Evolutionary conservation across 768 basidiomycete species (phyloP).

Genomic region (Boletus subcaerulescens): DNA sequence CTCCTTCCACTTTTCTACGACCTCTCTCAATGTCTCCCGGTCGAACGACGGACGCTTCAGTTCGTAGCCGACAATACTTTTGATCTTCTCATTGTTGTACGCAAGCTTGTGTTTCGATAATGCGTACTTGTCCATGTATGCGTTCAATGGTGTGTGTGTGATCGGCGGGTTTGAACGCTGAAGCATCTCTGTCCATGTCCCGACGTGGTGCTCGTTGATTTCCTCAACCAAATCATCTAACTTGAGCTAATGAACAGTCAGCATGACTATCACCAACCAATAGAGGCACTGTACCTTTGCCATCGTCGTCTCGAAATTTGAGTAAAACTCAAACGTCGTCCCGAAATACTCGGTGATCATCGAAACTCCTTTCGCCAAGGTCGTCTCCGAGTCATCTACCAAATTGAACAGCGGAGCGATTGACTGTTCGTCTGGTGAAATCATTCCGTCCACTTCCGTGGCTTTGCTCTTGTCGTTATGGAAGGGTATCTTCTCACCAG

Average conservation of each 20-base stretch:
- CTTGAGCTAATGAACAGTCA: conserved; percentile 43
- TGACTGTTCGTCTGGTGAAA: conserved; percentile 52
- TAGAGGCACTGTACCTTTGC: conserved; percentile 49
- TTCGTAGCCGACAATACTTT: conserved; percentile 66
- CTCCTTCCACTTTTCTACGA: conserved; percentile 77
- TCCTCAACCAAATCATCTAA: conserved; percentile 74
- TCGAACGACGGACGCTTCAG: conserved; percentile 61
- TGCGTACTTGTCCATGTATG: conserved; percentile 75
- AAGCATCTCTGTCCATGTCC: conserved; percentile 82
- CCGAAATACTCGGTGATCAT: conserved; percentile 70
- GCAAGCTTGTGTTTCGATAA: conserved; percentile 69
- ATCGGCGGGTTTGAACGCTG: conserved; percentile 66
- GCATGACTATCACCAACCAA: neutral
- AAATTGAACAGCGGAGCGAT: conserved; percentile 82
- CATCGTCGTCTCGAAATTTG: conserved; percentile 60
- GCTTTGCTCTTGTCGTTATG: conserved; percentile 67
- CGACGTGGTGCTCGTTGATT: conserved; percentile 81
- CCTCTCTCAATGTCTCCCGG: conserved; percentile 59
- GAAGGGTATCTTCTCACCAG: conserved; percentile 37
- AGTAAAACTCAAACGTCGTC: conserved; percentile 80
- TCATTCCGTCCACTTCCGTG: conserved; percentile 60
- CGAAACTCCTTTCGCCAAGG: conserved; percentile 62
- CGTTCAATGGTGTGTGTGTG: conserved; percentile 65
- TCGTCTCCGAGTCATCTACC: conserved; percentile 75
- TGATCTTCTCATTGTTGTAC: conserved; percentile 71